Percentiles rank a stretch among this genome's conserved stretches.
phyloP scores from a whole-genome alignment of 495 filamentous ascomycete genomes.

The Chaetomium tenue region DNA sequence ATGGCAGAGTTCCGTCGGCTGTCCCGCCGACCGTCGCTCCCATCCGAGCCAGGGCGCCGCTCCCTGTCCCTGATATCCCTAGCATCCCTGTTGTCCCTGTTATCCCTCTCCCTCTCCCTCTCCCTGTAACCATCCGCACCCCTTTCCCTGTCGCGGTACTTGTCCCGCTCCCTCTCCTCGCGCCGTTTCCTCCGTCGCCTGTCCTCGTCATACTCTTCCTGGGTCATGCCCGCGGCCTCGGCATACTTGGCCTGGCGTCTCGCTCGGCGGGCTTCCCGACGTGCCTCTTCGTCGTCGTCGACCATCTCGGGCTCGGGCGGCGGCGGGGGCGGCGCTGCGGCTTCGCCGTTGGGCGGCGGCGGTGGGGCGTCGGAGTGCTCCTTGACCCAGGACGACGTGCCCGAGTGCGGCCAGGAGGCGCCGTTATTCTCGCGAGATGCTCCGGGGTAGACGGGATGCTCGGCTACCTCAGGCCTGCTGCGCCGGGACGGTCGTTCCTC shows the following conservation, averaged over 20 bases:
- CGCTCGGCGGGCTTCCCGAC: slow-evolving; percentile 45
- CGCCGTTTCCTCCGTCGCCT: slow-evolving; percentile 46
- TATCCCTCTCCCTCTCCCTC: slow-evolving; percentile 16
- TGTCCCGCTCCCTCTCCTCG: slow-evolving; percentile 38
- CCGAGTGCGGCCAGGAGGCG: slow-evolving; percentile 54
- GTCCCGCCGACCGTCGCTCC: slow-evolving; percentile 43
- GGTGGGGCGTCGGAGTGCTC: slow-evolving; percentile 59
- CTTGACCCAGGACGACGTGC: slow-evolving; percentile 59
- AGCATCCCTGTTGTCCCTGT: too few species aligned
- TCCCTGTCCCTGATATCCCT: slow-evolving; percentile 20
- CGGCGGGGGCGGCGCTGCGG: slow-evolving; percentile 22
- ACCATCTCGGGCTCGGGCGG: slow-evolving; percentile 26
- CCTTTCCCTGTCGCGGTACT: slow-evolving; percentile 22
- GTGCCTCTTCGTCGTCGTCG: slow-evolving; percentile 49
- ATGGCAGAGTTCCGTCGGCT: slow-evolving; percentile 38
- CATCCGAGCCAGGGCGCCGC: slow-evolving; percentile 44
- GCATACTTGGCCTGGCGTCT: slow-evolving; percentile 47
- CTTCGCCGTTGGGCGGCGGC: slow-evolving; percentile 42
- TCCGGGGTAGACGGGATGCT: slow-evolving; percentile 49
- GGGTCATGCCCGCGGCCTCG: slow-evolving; percentile 35
- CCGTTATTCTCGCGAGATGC: slow-evolving; percentile 42
- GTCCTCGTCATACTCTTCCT: slow-evolving; percentile 43
- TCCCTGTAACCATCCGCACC: background rate
- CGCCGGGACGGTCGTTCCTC: slow-evolving; percentile 29
- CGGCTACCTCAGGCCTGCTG: slow-evolving; percentile 36